phyloP scores from a whole-genome alignment of 257 asterid species.

The Fraxinus excelsior region DNA sequence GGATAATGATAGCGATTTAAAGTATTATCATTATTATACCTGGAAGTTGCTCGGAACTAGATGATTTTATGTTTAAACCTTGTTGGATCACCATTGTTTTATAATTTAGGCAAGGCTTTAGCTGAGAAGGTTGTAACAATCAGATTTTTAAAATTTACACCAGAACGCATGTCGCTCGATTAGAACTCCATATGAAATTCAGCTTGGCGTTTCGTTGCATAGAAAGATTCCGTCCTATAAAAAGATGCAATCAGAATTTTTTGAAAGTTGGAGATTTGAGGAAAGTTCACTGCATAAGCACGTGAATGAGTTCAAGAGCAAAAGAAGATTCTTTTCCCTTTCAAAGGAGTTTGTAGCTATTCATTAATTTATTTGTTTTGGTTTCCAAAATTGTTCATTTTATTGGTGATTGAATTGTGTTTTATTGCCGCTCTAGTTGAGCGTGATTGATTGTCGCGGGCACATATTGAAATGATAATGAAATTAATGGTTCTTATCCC shows the following conservation, averaged over 20 bases:
- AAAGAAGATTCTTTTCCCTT: conserved; percentile 39
- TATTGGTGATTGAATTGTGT: conserved; percentile 48
- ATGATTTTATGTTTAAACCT: neutral
- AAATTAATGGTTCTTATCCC: neutral
- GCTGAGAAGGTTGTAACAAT: neutral
- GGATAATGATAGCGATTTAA: neutral
- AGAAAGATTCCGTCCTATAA: conserved; percentile 12
- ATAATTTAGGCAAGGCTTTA: neutral
- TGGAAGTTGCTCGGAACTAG: neutral
- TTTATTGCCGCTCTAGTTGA: conserved; percentile 30
- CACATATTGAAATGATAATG: neutral
- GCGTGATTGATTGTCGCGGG: conserved; percentile 22
- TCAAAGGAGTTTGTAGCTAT: conserved; percentile 57
- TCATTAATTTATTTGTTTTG: conserved; percentile 42
- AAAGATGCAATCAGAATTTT: conserved; percentile 39
- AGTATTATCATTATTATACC: neutral
- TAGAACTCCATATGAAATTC: conserved; percentile 23
- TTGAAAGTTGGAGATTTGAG: conserved; percentile 62
- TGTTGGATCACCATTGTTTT: neutral
- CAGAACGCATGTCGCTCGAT: conserved; percentile 31
- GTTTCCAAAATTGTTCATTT: conserved; percentile 41
- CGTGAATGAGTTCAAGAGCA: conserved; percentile 30
- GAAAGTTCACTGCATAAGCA: conserved; percentile 43
- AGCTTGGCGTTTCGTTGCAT: conserved; percentile 24
- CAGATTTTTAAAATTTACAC: neutral